These are phyloP conservation scores for Lentinula raphanica DNA, from an alignment of 768 basidiomycete genomes.

Conservation along the genomic window DNA sequence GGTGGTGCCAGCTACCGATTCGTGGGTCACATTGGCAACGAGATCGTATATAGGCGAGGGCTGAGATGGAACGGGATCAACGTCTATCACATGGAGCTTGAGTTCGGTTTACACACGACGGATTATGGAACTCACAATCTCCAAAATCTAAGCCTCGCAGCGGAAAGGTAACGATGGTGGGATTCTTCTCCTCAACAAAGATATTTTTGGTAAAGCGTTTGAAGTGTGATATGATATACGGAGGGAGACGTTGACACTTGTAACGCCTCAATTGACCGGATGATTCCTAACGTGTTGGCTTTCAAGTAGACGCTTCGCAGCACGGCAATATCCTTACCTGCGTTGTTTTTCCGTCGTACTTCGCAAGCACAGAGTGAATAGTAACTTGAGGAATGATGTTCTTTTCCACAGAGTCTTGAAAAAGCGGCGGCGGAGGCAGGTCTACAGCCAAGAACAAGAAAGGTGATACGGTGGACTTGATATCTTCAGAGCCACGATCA, in stretches of 20 bases:
- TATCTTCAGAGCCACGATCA: constrained; percentile 47
- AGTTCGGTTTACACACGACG: constrained; percentile 6
- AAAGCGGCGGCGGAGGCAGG: constrained; percentile 94
- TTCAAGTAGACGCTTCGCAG: background rate
- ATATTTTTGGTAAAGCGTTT: constrained; percentile 95
- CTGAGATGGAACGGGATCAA: constrained; percentile 61
- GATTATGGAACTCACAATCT: constrained; percentile 63
- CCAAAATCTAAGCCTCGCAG: constrained; percentile 86
- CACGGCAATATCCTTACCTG: constrained; percentile 47
- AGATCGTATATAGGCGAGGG: constrained; percentile 82
- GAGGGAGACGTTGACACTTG: constrained; percentile 86
- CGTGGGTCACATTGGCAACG: constrained; percentile 91
- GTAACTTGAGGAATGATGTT: constrained; percentile 99
- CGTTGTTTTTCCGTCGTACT: constrained; percentile 89
- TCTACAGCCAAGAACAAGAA: constrained; percentile 96
- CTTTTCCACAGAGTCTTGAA: constrained; percentile 94
- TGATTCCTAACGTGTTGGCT: constrained; percentile 55
- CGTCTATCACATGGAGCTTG: constrained; percentile 46
- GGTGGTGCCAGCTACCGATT: constrained; percentile 94
- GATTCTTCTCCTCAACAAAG: constrained; percentile 98
- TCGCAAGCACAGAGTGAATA: constrained; percentile 82
- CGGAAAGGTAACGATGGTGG: constrained; percentile 97
- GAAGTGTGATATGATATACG: constrained; percentile 90
- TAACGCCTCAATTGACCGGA: constrained; percentile 80
- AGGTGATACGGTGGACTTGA: constrained; percentile 78